Conservation (phyloP, 306 rosid genomes). For the Argentina anserina region DNA sequence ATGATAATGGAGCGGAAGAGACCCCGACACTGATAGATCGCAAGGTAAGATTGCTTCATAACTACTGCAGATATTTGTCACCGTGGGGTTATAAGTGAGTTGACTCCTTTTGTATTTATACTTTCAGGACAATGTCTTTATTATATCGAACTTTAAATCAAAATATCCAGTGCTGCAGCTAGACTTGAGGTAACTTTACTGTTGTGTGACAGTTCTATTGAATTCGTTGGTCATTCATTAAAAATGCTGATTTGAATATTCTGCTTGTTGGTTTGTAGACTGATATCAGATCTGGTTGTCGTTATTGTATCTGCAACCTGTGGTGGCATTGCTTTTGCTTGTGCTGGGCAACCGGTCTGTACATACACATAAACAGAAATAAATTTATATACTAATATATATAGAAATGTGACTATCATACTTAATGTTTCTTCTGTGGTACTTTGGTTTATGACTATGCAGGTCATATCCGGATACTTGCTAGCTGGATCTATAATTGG, state of each 20-base stretch:
- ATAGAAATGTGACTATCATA: neutral
- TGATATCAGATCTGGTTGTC: constrained; percentile 52
- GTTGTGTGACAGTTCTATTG: neutral
- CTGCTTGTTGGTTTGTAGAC: constrained; percentile 30
- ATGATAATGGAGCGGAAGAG: constrained; percentile 79
- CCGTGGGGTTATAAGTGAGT: neutral
- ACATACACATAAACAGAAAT: neutral
- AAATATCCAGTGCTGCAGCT: constrained; percentile 59
- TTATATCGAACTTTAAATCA: constrained; percentile 51
- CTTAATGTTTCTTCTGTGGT: constrained; percentile 6
- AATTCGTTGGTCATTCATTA: neutral
- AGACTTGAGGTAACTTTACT: constrained; percentile 41
- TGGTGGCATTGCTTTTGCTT: constrained; percentile 61
- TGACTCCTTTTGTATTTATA: neutral
- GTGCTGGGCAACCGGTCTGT: constrained; percentile 61
- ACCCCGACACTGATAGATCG: constrained; percentile 95
- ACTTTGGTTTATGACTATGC: constrained; percentile 18
- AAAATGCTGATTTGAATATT: constrained; percentile 18
- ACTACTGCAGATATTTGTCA: neutral
- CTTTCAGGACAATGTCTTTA: constrained; percentile 48
- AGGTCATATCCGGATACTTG: constrained; percentile 57
- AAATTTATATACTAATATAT: neutral
- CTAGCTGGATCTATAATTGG: constrained; percentile 55
- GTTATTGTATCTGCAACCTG: constrained; percentile 59
- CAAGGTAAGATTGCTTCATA: constrained; percentile 52